Percentiles rank a stretch among this genome's conserved stretches.
Evolutionary conservation across 2,329 filamentous ascomycete genomes (phyloP).

Genomic region (Phyllosticta ampelicida): DNA sequence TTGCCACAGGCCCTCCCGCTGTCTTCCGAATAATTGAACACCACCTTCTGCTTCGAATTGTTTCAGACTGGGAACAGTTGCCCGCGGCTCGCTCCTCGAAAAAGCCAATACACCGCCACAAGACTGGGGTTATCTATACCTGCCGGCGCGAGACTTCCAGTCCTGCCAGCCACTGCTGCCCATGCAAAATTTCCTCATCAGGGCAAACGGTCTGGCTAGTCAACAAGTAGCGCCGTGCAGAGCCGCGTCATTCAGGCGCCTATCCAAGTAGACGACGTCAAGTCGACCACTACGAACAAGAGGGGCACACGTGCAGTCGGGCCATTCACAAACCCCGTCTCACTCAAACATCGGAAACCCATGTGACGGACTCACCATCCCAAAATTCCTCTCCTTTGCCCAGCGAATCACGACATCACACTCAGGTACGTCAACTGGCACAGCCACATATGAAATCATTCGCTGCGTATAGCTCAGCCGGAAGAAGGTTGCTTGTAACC

Average conservation of each 20-base stretch:
- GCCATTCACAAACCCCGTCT: neutral
- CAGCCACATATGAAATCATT: neutral
- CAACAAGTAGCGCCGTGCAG: neutral
- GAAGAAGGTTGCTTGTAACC: neutral
- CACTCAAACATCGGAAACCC: neutral
- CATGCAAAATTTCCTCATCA: neutral
- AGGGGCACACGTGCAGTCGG: neutral
- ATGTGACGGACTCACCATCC: neutral
- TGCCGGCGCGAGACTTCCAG: neutral
- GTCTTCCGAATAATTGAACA: neutral
- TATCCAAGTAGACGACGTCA: neutral
- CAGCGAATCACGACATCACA: neutral
- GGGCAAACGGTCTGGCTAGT: neutral
- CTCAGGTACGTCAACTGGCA: neutral
- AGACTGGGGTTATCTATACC: neutral
- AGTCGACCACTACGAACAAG: neutral
- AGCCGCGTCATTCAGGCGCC: neutral
- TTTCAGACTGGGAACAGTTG: neutral
- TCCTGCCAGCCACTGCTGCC: neutral
- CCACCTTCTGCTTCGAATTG: neutral
- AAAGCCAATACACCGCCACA: neutral
- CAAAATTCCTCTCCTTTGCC: neutral
- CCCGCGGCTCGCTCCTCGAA: neutral
- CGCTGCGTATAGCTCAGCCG: neutral
- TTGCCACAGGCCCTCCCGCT: neutral